phyloP scores from a whole-genome alignment of 2,329 filamentous ascomycete genomes.

The Ceratocystis albifundus region DNA sequence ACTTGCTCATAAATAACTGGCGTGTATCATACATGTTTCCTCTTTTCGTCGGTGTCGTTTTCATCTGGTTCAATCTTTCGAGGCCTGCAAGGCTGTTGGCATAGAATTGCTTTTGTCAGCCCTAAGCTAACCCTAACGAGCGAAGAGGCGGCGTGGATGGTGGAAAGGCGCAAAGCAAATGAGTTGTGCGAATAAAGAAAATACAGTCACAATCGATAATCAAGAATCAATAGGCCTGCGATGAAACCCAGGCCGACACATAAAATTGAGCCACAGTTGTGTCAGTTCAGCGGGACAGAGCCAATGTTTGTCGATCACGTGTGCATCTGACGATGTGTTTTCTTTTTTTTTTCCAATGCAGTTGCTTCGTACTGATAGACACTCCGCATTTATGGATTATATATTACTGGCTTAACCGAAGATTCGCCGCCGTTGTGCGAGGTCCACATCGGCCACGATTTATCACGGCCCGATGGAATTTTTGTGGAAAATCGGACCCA shows the following conservation, averaged over 20 bases:
- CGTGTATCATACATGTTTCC: constrained; percentile 2
- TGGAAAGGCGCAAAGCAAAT: too few species aligned
- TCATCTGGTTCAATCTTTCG: background rate
- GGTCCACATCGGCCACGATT: background rate
- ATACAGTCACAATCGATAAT: too few species aligned
- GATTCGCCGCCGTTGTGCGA: background rate
- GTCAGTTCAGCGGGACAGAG: too few species aligned
- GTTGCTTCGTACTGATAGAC: background rate
- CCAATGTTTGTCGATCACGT: too few species aligned
- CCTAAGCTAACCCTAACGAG: background rate
- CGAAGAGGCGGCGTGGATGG: too few species aligned
- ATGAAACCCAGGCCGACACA: too few species aligned
- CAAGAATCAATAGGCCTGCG: too few species aligned
- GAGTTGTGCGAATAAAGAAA: too few species aligned
- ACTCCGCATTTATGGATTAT: too few species aligned
- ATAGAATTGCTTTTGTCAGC: too few species aligned
- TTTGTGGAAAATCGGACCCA: background rate
- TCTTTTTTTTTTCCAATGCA: background rate
- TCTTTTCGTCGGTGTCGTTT: background rate
- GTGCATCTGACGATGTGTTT: background rate
- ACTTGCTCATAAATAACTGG: constrained; percentile 1
- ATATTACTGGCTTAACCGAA: background rate
- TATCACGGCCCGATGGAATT: background rate
- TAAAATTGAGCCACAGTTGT: too few species aligned
- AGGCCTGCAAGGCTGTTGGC: too few species aligned